These are phyloP conservation scores for Aspergillus pseudoglaucus DNA, from an alignment of 2,329 filamentous ascomycete genomes.

Conservation along the genomic window DNA sequence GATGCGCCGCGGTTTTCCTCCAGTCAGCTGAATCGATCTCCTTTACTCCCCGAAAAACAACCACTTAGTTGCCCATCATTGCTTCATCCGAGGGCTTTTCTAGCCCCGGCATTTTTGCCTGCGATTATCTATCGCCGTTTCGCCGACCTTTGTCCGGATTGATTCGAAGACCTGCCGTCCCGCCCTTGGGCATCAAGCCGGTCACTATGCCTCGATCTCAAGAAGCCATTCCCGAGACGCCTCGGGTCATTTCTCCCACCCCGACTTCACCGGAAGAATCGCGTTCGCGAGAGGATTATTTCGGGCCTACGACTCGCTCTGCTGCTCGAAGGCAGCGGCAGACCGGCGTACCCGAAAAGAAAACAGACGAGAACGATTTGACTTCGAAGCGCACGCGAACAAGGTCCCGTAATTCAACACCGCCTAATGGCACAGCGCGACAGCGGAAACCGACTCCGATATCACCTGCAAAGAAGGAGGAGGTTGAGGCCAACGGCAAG, in stretches of 20 bases:
- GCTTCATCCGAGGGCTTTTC: constrained; percentile 19
- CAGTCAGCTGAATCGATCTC: constrained; percentile 3
- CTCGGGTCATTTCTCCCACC: constrained; percentile 83
- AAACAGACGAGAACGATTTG: constrained; percentile 46
- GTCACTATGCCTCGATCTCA: constrained; percentile 40
- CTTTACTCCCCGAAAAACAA: neutral
- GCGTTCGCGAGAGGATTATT: constrained; percentile 55
- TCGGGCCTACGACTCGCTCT: constrained; percentile 70
- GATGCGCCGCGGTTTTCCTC: constrained; percentile 12
- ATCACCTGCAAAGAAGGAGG: constrained; percentile 34
- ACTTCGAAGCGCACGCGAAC: constrained; percentile 56
- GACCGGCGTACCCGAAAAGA: constrained; percentile 41
- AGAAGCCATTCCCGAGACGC: constrained; percentile 64
- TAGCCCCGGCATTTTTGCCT: constrained; percentile 18
- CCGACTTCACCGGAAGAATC: constrained; percentile 56
- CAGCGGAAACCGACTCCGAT: constrained; percentile 36
- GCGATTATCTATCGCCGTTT: constrained; percentile 10
- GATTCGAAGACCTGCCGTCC: constrained; percentile 38
- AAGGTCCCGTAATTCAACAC: constrained; percentile 46
- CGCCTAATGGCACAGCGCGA: constrained; percentile 41
- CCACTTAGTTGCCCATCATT: constrained; percentile 28
- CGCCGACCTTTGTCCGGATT: constrained; percentile 20
- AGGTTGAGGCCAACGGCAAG: constrained; percentile 32
- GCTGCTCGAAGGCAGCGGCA: constrained; percentile 53
- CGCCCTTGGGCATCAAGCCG: constrained; percentile 36